phyloP scores from a whole-genome alignment of 2,329 filamentous ascomycete genomes.

The Aspergillus quadricinctus region DNA sequence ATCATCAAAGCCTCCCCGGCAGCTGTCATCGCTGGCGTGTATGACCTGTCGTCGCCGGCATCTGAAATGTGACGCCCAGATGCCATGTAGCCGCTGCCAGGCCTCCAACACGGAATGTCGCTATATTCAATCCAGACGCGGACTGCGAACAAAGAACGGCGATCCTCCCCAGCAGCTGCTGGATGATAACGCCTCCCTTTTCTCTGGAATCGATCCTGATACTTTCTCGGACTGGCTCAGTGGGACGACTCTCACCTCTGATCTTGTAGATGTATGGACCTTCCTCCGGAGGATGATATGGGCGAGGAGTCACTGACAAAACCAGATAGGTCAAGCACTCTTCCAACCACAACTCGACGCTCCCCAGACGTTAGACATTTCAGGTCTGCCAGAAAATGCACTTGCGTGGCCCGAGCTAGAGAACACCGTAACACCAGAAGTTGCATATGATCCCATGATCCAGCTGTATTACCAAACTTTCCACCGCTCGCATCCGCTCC shows the following conservation, averaged over 20 bases:
- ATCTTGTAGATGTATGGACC: slow-evolving; percentile 8
- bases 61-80: slow-evolving; percentile 44
- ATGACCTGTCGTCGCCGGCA: slow-evolving; percentile 30
- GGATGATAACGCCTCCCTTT: slow-evolving; percentile 9
- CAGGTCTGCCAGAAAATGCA: slow-evolving; percentile 5
- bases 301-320: not conserved
- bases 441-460: slow-evolving; percentile 29
- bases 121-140: slow-evolving; percentile 46
- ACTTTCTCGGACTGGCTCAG: slow-evolving; percentile 13
- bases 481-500: slow-evolving; percentile 48
- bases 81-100: slow-evolving; percentile 41
- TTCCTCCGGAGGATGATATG: not conserved
- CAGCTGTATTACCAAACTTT: slow-evolving; percentile 50
- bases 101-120: slow-evolving; percentile 41
- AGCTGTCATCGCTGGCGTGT: slow-evolving; percentile 19
- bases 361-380: slow-evolving; percentile 2
- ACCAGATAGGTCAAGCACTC: slow-evolving; percentile 6
- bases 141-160: slow-evolving; percentile 16
- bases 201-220: slow-evolving; percentile 1
- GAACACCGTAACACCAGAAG: slow-evolving; percentile 3
- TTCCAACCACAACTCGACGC: slow-evolving; percentile 9
- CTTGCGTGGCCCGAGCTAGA: slow-evolving; percentile 2
- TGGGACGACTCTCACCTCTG: slow-evolving; percentile 6
- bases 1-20: slow-evolving; percentile 1
- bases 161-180: slow-evolving; percentile 1